These are phyloP conservation scores for Fusarium guadeloupense DNA, from an alignment of 2,329 filamentous ascomycete species.

Conservation along the genomic window DNA sequence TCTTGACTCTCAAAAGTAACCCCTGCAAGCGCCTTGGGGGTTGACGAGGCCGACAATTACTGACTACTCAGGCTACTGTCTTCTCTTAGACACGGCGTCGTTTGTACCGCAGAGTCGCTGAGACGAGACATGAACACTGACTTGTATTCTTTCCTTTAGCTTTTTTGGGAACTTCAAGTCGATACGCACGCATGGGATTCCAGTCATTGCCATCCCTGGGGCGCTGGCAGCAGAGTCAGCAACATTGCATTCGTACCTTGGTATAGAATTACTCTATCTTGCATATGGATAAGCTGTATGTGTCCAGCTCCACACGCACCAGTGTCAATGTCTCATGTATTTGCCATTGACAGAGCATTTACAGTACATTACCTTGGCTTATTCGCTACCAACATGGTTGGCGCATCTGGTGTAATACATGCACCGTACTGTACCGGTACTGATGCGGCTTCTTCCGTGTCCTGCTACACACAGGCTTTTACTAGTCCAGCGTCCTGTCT, in stretches of 20 bases:
- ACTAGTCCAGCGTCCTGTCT: background rate
- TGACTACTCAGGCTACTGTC: too few species aligned
- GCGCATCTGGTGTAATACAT: background rate
- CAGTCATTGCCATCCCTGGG: slow-evolving; percentile 34
- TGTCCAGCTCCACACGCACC: slow-evolving; percentile 7
- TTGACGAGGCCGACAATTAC: background rate
- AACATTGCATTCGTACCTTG: too few species aligned
- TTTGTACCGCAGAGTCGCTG: slow-evolving; percentile 38
- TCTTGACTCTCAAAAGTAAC: slow-evolving; percentile 14
- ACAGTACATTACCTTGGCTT: background rate
- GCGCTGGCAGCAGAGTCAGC: background rate
- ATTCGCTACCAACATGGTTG: background rate
- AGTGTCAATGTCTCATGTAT: slow-evolving; percentile 7
- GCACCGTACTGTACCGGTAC: background rate
- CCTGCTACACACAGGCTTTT: background rate
- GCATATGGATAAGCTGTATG: background rate
- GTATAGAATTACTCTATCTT: slow-evolving; percentile 12
- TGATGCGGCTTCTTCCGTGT: background rate
- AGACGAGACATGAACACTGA: slow-evolving; percentile 38
- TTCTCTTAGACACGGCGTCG: slow-evolving; percentile 21
- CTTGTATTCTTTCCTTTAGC: slow-evolving; percentile 7
- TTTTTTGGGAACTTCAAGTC: slow-evolving; percentile 15
- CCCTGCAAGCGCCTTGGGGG: slow-evolving; percentile 16
- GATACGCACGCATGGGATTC: slow-evolving; percentile 34
- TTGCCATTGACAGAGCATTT: background rate